A percentile compares a stretch with the other conserved stretches of the same genome.
These are phyloP conservation scores for Oenanthe sinensis DNA, from an alignment of 129 eudicot genomes.

Conservation along the genomic window DNA sequence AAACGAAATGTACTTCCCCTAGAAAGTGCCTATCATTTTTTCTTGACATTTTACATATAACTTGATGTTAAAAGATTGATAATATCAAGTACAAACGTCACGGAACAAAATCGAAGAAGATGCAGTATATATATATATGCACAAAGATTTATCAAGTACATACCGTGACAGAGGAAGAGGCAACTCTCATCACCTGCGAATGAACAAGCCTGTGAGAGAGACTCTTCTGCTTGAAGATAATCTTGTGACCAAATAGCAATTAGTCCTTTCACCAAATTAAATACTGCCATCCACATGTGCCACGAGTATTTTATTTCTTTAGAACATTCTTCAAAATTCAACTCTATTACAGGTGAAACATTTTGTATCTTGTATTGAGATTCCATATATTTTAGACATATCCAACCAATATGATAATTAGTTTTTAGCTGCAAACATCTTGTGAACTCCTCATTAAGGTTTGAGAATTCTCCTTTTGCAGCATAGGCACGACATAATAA, in stretches of 20 bases:
- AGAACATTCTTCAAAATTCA: constrained; percentile 59
- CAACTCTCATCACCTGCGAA: constrained; percentile 54
- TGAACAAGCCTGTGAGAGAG: constrained; percentile 62
- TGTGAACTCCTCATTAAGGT: constrained; percentile 42
- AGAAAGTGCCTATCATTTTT: neutral
- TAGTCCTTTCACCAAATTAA: constrained; percentile 59
- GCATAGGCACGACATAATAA: constrained; percentile 71
- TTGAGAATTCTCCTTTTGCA: constrained; percentile 29
- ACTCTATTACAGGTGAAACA: constrained; percentile 27
- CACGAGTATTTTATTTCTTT: constrained; percentile 44
- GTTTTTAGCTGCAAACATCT: constrained; percentile 62
- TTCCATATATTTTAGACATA: constrained; percentile 55
- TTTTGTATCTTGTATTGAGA: constrained; percentile 36
- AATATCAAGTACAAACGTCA: neutral
- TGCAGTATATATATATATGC: neutral
- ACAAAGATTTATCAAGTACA: neutral
- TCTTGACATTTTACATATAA: neutral
- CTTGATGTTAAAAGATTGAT: neutral
- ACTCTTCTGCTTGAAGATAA: constrained; percentile 61
- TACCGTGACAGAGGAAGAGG: constrained; percentile 83
- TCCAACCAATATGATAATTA: constrained; percentile 67
- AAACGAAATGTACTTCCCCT: neutral
- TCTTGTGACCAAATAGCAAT: constrained; percentile 44
- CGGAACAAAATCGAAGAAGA: neutral
- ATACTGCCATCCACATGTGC: constrained; percentile 64